Conservation (phyloP, 2,329 filamentous ascomycete species). For the Aspergillus candidus region DNA sequence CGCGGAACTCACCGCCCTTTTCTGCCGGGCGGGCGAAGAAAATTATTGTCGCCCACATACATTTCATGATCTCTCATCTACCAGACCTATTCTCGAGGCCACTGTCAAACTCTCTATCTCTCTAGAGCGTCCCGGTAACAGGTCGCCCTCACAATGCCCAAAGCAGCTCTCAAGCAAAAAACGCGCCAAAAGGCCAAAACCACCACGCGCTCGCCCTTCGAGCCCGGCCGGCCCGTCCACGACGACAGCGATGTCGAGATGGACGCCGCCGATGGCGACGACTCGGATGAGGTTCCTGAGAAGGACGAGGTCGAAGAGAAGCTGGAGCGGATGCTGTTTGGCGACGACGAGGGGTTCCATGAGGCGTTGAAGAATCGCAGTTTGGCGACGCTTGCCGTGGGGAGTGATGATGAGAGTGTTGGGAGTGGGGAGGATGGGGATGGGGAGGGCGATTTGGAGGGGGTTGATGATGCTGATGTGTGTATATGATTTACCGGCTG, state of each 20-base stretch:
- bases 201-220: conserved; percentile 18
- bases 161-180: conserved; percentile 26
- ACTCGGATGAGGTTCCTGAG: conserved; percentile 39
- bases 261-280: conserved; percentile 20
- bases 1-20: conserved; percentile 23
- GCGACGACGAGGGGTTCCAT: conserved; percentile 76
- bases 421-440: conserved; percentile 31
- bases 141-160: conserved; percentile 19
- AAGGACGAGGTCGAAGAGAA: conserved; percentile 81
- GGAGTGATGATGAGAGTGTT: conserved; percentile 25
- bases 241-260: conserved; percentile 22
- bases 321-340: conserved; percentile 82
- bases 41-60: conserved; percentile 23
- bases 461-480: conserved; percentile 68
- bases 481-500: conserved; percentile 19
- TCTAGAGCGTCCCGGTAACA: not conserved
- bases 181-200: conserved; percentile 19
- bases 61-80: not conserved
- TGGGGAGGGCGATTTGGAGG: conserved; percentile 51
- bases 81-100: not conserved
- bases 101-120: not conserved
- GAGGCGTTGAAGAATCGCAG: conserved; percentile 58
- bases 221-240: conserved; percentile 15
- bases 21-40: conserved; percentile 27
- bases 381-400: conserved; percentile 32